Evolutionary conservation across 345 rosid species (phyloP), one percentile per base, ranked within the genome.

Genomic region (Pseudoturritis turrita): DNA sequence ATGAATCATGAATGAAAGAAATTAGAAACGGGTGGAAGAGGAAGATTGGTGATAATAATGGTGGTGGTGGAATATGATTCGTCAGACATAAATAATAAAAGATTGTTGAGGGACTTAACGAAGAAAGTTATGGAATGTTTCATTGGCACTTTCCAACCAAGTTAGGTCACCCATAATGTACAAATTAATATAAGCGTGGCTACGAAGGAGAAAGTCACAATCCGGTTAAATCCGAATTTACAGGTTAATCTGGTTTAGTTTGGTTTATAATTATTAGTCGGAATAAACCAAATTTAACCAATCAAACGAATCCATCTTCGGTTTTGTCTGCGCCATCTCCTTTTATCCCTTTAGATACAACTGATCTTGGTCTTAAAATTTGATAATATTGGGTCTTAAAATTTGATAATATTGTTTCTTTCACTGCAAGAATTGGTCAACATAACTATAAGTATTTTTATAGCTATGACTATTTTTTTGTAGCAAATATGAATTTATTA

Each of bases 51-150:
- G 79, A 79, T 80, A 79, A 78, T 83, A 66, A 80, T 89, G 83
- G 77, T 74, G 82, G 65, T 70, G 72, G 60, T 56, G 80, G 88
- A 82, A 89, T 85, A 78, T 81, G 87, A 89, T 92, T 85, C 87
- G 83, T 81, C 78, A 84, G 45, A 77, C 80, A 80, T 69, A 91
- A 83, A 80, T 83, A 81, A 74, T 71, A 19, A 62, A 65, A 60
- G 80, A 85, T 81, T 65, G 82, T 87, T 86, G 85, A 64, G 19
- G 12, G 57, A 46, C 89, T 82, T 83, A 89, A 85, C 86, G 80
- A 68, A 85, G 79, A 82, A 85, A 81, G 86, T 82, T 77, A 81
- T 74, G 70, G 84, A 19, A 36, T 43, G 33, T 68, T 69, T 68
- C 33, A 11, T 53, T 53, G 65, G 70, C 69, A 44, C 65, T 68